phyloP scores from a whole-genome alignment of 2,329 filamentous ascomycete species.

The Didymellaceae sp. region DNA sequence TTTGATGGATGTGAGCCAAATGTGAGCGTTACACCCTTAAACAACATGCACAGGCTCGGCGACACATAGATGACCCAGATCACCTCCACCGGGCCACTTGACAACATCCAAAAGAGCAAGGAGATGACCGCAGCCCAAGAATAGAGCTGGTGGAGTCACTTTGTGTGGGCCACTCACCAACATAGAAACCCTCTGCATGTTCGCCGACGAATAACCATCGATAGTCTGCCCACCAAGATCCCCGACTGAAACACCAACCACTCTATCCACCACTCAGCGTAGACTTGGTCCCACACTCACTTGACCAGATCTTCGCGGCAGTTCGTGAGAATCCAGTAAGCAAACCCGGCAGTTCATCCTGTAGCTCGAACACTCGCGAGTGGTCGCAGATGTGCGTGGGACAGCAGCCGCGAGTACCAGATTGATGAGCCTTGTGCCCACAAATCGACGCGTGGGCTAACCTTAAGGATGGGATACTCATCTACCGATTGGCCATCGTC shows the following conservation, averaged over 20 bases:
- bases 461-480: not conserved
- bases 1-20: no score
- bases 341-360: not conserved
- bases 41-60: no score
- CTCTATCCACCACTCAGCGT: constrained; percentile 1
- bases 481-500: constrained; percentile 3
- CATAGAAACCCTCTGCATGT: constrained; percentile 6
- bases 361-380: not conserved
- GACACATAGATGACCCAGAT: no score
- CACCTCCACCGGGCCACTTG: no score
- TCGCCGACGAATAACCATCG: constrained; percentile 5
- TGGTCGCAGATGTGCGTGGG: constrained; percentile 3
- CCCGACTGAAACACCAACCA: constrained; percentile 10
- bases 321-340: not conserved
- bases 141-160: constrained; percentile 10
- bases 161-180: constrained; percentile 7
- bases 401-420: constrained; percentile 3
- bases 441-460: constrained; percentile 15
- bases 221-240: not conserved
- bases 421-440: constrained; percentile 11
- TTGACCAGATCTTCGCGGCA: constrained; percentile 10
- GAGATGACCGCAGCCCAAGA: constrained; percentile 1
- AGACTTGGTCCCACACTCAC: not conserved
- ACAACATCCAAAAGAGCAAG: not conserved
- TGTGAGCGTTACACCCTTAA: no score